Conservation (phyloP, 1,284 basidiomycete species). For the Xerocomus subilludens region DNA sequence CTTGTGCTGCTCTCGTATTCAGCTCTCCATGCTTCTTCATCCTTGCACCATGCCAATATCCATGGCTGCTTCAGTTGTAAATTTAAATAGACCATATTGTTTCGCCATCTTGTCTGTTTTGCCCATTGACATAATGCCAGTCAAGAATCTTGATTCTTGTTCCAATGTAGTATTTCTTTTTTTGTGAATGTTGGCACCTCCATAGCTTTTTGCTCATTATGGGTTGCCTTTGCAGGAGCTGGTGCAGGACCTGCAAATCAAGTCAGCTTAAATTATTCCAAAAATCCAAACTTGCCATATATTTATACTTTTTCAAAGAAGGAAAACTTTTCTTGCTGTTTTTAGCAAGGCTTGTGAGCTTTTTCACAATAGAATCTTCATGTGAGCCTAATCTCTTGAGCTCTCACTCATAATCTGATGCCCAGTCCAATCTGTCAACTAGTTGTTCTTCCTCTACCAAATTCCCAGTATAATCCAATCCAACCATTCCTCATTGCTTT, state of each 20-base stretch:
- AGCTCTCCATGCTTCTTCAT: slow-evolving; percentile 2
- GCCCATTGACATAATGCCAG: slow-evolving; percentile 23
- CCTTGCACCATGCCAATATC: slow-evolving; percentile 8
- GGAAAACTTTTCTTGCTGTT: too few relatives aligned
- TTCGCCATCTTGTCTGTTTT: slow-evolving; percentile 18
- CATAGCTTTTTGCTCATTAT: too few relatives aligned
- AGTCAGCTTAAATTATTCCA: too few relatives aligned
- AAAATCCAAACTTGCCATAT: too few relatives aligned
- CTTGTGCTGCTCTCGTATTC: not conserved
- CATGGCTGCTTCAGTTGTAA: slow-evolving; percentile 15
- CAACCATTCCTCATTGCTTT: slow-evolving; percentile 22
- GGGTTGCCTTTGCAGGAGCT: too few relatives aligned
- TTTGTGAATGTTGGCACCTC: not conserved
- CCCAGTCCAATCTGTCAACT: slow-evolving; percentile 4
- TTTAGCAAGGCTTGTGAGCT: too few relatives aligned
- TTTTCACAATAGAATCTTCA: not conserved
- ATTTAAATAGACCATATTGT: slow-evolving; percentile 12
- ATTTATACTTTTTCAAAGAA: too few relatives aligned
- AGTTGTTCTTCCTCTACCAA: slow-evolving; percentile 23
- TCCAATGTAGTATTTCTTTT: slow-evolving; percentile 19
- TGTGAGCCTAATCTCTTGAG: not conserved
- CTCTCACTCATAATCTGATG: slow-evolving; percentile 21
- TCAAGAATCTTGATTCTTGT: slow-evolving; percentile 33
- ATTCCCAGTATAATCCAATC: slow-evolving; percentile 27
- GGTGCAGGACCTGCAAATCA: too few relatives aligned